A percentile compares a stretch with the other conserved stretches of the same genome.
These are phyloP conservation scores for Suillus subluteus DNA, from an alignment of 768 basidiomycete species.

Conservation along the genomic window DNA sequence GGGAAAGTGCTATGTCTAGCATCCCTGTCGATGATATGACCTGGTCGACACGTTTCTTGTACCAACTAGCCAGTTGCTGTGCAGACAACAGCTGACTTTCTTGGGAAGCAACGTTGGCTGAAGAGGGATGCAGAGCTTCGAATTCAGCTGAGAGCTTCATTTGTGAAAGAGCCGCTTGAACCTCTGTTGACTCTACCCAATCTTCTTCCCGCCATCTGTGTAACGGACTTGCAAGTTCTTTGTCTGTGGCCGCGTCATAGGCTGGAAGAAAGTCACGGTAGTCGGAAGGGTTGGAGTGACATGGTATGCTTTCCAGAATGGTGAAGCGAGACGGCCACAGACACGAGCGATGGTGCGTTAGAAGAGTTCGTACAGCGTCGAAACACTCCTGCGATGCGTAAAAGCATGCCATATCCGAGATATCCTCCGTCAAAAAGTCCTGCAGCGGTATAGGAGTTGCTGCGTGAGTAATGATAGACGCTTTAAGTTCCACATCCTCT, in stretches of 20 bases:
- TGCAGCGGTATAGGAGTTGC: constrained; percentile 55
- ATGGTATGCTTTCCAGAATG: constrained; percentile 76
- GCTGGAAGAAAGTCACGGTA: constrained; percentile 67
- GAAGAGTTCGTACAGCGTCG: constrained; percentile 57
- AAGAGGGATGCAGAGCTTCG: constrained; percentile 16
- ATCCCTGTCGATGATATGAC: constrained; percentile 73
- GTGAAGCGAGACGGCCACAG: constrained; percentile 73
- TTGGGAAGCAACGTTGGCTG: constrained; percentile 14
- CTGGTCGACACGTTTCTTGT: constrained; percentile 60
- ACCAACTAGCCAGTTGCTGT: constrained; percentile 70
- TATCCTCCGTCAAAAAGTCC: constrained; percentile 61
- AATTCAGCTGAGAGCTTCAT: constrained; percentile 16
- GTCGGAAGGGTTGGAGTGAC: constrained; percentile 65
- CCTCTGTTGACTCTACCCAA: constrained; percentile 56
- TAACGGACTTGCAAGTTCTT: constrained; percentile 40
- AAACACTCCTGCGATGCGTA: constrained; percentile 69
- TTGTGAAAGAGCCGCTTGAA: constrained; percentile 45
- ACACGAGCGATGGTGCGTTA: constrained; percentile 53
- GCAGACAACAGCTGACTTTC: constrained; percentile 17
- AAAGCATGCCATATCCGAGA: constrained; percentile 61
- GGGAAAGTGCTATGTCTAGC: constrained; percentile 75
- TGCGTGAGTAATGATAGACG: constrained; percentile 23
- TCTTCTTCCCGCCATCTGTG: constrained; percentile 61
- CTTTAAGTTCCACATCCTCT: constrained; percentile 40
- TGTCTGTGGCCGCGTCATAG: constrained; percentile 50